Evolutionary conservation across 1,284 basidiomycete genomes (phyloP), one percentile per base, ranked within the genome.

Genomic region (Sporisorium graminicola): DNA sequence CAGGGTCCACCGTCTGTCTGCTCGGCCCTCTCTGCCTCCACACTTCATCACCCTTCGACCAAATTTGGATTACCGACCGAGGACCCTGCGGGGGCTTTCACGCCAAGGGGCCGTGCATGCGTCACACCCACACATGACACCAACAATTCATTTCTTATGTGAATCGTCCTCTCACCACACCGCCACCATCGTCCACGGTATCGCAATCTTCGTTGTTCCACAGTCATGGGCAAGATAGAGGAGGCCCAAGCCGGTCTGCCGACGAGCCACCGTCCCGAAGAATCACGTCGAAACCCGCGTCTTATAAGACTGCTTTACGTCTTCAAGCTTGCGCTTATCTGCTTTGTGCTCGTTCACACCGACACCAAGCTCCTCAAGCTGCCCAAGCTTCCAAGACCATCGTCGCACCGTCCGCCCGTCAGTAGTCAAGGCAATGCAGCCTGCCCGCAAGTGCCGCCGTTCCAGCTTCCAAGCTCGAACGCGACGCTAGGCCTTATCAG

Each of bases 381-480:
- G 47, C 12, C 44, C 43, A 27, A 33, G 7, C 27, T 60, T 18
- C 42, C 24, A n/a, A 29, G 20, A 29, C 22, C 16, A 20, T 20
- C 40, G 2, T 50, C 44, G 16, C 40, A 12, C 31, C 35, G 10
- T 5, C 55, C 16, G 6, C 18, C 35, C 20, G 16, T 33, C 14
- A 29, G 18, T 5, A 40, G 37, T 5, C 49, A 49, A 22, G 26
- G n/a, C 43, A 57, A 60, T 26, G 35, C 46, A n/a, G 60, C 65
- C 0, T 75, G 73, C 26, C 74, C 74, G 6, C 74, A 76, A 27
- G 60, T 61, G 1, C 68, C 64, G 1, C 56, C 74, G 0, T 72
- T 63, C 46, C 14, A 60, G 52, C 58, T 75, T 35, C 63, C 73
- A 0, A 9, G 27, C 20, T 27, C 24, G 14, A 58, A 42, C 27